phyloP scores from a whole-genome alignment of 2,329 filamentous ascomycete species.

The Mollisia scopiformis region DNA sequence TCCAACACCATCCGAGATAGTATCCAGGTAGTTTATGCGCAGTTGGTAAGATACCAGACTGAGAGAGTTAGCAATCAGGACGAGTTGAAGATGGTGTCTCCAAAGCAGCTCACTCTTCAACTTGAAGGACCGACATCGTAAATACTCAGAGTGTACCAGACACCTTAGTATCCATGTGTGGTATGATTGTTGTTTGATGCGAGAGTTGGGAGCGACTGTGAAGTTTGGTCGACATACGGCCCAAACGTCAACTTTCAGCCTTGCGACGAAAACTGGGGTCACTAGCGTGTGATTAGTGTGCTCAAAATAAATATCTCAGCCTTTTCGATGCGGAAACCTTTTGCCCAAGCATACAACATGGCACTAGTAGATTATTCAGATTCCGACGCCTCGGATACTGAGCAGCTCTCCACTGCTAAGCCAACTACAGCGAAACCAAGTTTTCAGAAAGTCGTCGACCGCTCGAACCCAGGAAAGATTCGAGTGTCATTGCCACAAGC shows the following conservation, averaged over 20 bases:
- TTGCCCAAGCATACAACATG: slow-evolving; percentile 46
- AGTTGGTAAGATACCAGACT: slow-evolving; percentile 84
- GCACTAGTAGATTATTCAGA: slow-evolving; percentile 73
- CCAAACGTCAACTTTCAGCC: slow-evolving; percentile 15
- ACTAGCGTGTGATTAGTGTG: neutral
- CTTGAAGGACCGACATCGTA: slow-evolving; percentile 41
- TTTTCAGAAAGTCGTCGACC: slow-evolving; percentile 81
- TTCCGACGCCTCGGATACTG: slow-evolving; percentile 64
- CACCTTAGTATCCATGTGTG: slow-evolving; percentile 10
- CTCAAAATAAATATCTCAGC: neutral
- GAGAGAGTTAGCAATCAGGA: slow-evolving; percentile 15
- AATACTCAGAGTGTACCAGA: slow-evolving; percentile 4
- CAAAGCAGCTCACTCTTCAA: slow-evolving; percentile 37
- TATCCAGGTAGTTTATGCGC: slow-evolving; percentile 77
- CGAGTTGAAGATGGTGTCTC: neutral
- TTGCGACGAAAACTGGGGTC: slow-evolving; percentile 12
- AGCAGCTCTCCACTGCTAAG: slow-evolving; percentile 40
- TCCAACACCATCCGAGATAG: slow-evolving; percentile 82
- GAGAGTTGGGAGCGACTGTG: neutral
- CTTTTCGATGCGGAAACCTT: neutral
- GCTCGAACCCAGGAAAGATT: slow-evolving; percentile 82
- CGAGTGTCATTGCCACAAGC: slow-evolving; percentile 72
- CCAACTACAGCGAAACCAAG: slow-evolving; percentile 53
- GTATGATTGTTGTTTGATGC: neutral
- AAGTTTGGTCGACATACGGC: neutral